Evolutionary conservation across 768 basidiomycete species (phyloP), one percentile per base, ranked within the genome.

Genomic region (Phanerodontia chrysosporium): DNA sequence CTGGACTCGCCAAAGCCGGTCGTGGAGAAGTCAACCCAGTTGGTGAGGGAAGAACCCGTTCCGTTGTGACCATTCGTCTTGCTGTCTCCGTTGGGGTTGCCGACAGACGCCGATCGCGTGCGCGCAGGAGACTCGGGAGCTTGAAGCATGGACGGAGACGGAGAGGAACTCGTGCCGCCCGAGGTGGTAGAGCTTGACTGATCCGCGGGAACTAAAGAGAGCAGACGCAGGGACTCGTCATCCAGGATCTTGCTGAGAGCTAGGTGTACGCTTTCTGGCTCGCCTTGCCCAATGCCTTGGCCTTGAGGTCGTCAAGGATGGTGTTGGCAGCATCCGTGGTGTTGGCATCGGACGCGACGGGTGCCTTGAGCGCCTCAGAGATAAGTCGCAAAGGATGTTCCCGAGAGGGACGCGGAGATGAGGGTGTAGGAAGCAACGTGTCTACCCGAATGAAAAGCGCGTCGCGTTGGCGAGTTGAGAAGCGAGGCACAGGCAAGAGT

Each of bases 391-490:
- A 71, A 1, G 86, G 84, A 49, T 83, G 83, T 49, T 81, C 71
- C 55, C 73, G 77, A 12, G 49, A 21, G 18, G 74, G 70, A 42
- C 75, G 75, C 13, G 71, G 51, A 16, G 63, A 67, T 32, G 64
- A 64, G 5, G 66, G 58, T 24, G 71, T 65, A 1, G 78, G 67
- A 9, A 83, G 64, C 61, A 87, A 77, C 3, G 84, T 80, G 55
- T 86, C 82, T 22, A 92, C 70, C 35, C 82, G 85, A 27, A 92
- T 82, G 57, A 83, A 83, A 25, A 92, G 76, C 0, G 89, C 87
- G 56, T 83, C 81, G 57, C 82, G 79, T 44, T 69, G 74, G 44
- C 81, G 80, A 0, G 90, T 91, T 5, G 89, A 83, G 66, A 91
- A 85, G 0, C 80, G 83, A 5, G 90, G 85, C 8, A 79, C 80